Percentiles rank a stretch among this genome's conserved stretches.
Evolutionary conservation across 495 filamentous ascomycete species (phyloP).

Genomic region (Tuber magnatum): DNA sequence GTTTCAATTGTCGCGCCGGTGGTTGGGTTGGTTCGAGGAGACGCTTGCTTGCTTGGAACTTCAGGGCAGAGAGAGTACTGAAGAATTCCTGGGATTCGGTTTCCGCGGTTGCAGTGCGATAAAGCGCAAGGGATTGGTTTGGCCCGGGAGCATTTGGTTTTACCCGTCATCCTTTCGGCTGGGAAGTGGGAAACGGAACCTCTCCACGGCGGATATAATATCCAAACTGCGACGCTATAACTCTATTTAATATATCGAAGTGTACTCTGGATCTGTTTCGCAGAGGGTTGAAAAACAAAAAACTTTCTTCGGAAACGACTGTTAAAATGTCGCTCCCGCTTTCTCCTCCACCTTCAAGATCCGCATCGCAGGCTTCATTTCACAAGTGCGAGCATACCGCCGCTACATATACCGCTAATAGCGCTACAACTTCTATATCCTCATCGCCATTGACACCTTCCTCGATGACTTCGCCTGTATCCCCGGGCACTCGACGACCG

Average conservation of each 20-base stretch:
- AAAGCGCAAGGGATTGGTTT: slow-evolving; percentile 2
- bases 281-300: background rate
- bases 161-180: background rate
- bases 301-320: background rate
- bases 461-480: background rate
- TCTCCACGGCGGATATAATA: background rate
- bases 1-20: slow-evolving; percentile 2
- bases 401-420: background rate
- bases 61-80: background rate
- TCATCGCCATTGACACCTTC: slow-evolving; percentile 8
- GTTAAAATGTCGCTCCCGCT: slow-evolving; percentile 19
- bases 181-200: background rate
- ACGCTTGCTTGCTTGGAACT: background rate
- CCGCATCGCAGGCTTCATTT: slow-evolving; percentile 20
- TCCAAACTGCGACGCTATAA: background rate
- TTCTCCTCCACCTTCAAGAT: slow-evolving; percentile 26
- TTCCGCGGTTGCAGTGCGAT: background rate
- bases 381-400: slow-evolving; percentile 12
- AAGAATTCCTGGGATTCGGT: background rate
- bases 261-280: background rate
- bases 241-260: background rate
- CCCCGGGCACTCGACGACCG: background rate
- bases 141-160: background rate
- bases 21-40: background rate
- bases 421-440: slow-evolving; percentile 5